A percentile compares a stretch with the other conserved stretches of the same genome.
These are phyloP conservation scores for Cyclotella distinguenda DNA, from an alignment of 108 stramenopile genomes.

Conservation along the genomic window DNA sequence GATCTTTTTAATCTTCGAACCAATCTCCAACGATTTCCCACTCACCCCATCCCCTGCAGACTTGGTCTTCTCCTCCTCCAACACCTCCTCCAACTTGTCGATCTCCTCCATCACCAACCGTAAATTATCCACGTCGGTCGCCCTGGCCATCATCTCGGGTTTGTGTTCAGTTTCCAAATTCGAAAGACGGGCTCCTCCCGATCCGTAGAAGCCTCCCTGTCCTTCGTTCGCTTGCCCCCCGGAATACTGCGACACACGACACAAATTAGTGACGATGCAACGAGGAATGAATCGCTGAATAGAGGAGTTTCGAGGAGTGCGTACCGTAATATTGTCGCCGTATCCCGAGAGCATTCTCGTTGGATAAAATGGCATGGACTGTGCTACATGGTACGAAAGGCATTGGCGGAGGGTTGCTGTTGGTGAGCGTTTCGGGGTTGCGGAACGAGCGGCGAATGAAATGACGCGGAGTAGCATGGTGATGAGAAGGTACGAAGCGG, in stretches of 20 bases:
- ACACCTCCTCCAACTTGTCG: constrained; percentile 47
- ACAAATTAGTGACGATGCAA: background rate
- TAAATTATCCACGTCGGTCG: constrained; percentile 59
- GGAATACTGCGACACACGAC: constrained; percentile 36
- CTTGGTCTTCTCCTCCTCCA: constrained; percentile 37
- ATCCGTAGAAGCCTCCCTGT: constrained; percentile 78
- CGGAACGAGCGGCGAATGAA: too few relatives aligned
- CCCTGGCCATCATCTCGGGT: constrained; percentile 56
- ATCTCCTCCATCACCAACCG: constrained; percentile 58
- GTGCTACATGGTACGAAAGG: too few relatives aligned
- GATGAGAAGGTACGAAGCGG: too few relatives aligned
- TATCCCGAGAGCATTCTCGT: constrained; percentile 19
- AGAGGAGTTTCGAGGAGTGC: background rate
- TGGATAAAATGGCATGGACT: background rate
- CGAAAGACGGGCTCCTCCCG: constrained; percentile 62
- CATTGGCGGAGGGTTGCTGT: background rate
- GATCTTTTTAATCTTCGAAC: constrained; percentile 62
- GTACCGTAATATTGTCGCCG: constrained; percentile 30
- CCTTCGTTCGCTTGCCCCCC: constrained; percentile 75
- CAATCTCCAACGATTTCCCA: constrained; percentile 50
- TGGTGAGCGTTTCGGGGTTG: too few relatives aligned
- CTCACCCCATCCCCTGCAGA: constrained; percentile 31
- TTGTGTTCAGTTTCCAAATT: constrained; percentile 40
- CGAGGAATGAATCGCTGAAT: background rate
- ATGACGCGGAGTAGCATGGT: too few relatives aligned